Conservation (phyloP, 2,329 filamentous ascomycete genomes). For the Paraphaeosphaeria minitans region DNA sequence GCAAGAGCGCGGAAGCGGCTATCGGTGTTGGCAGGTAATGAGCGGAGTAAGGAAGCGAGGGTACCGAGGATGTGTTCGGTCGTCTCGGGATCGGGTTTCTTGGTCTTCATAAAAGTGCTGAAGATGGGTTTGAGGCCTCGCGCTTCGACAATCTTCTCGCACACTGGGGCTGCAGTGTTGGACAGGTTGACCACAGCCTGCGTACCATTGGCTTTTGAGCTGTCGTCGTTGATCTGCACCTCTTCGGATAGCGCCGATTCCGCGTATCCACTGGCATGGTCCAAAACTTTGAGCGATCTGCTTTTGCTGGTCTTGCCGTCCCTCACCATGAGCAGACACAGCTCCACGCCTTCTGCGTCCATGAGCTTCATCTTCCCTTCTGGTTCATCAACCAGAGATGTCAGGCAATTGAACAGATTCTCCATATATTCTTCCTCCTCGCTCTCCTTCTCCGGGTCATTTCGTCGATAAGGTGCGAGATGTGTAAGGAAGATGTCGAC, state of each 20-base stretch:
- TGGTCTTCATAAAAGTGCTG: conserved; percentile 86
- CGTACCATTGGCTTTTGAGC: conserved; percentile 24
- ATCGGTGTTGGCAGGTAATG: conserved; percentile 76
- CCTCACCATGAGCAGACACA: conserved; percentile 88
- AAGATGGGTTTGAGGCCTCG: conserved; percentile 86
- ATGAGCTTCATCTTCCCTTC: conserved; percentile 80
- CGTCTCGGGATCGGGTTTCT: conserved; percentile 69
- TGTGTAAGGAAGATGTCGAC: conserved; percentile 82
- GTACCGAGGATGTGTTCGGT: conserved; percentile 84
- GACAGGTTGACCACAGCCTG: conserved; percentile 9
- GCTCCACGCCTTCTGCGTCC: conserved; percentile 88
- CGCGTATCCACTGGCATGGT: conserved; percentile 74
- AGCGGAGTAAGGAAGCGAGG: conserved; percentile 79
- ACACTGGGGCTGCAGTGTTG: conserved; percentile 63
- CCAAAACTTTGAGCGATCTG: conserved; percentile 78
- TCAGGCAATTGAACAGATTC: conserved; percentile 87
- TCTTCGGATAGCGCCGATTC: conserved; percentile 22
- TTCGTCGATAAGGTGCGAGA: conserved; percentile 80
- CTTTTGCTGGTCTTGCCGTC: conserved; percentile 84
- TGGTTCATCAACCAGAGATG: conserved; percentile 76
- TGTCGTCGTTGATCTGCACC: conserved; percentile 23
- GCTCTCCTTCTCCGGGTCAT: conserved; percentile 81
- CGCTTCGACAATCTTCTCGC: conserved; percentile 76
- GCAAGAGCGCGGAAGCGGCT: conserved; percentile 82
- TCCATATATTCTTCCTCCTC: conserved; percentile 95